These are phyloP conservation scores for Magnolia changhungtana DNA, from an alignment of 164 flowering plant genomes.

Conservation along the genomic window DNA sequence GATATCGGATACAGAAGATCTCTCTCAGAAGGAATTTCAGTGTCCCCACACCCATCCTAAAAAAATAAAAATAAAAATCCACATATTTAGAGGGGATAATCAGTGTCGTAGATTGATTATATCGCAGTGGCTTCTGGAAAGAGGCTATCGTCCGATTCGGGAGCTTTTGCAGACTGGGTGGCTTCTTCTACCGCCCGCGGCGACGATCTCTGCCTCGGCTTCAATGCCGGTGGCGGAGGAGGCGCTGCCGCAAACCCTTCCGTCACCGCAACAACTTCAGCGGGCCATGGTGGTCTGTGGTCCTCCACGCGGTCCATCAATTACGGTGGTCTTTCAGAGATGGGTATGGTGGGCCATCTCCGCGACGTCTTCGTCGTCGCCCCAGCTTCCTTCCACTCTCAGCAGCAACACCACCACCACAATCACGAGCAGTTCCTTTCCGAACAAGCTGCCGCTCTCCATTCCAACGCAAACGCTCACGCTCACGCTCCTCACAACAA, in stretches of 20 bases:
- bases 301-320: constrained; percentile 34
- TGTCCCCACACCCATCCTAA: constrained; percentile 15
- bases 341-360: constrained; percentile 70
- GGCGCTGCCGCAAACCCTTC: constrained; percentile 4
- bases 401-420: constrained; percentile 33
- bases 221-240: constrained; percentile 49
- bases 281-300: constrained; percentile 4
- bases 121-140: constrained; percentile 75
- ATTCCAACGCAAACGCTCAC: constrained; percentile 24
- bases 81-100: not conserved
- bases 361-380: constrained; percentile 59
- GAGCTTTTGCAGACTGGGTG: constrained; percentile 82
- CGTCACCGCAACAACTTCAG: not conserved
- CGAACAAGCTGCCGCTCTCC: constrained; percentile 3
- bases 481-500: constrained; percentile 16
- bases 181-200: constrained; percentile 51
- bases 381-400: constrained; percentile 41
- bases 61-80: not conserved
- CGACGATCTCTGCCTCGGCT: constrained; percentile 77
- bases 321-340: constrained; percentile 54
- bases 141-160: constrained; percentile 56
- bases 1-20: constrained; percentile 1
- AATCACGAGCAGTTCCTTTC: constrained; percentile 7
- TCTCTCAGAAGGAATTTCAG: constrained; percentile 19
- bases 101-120: not conserved